Evolutionary conservation across 2,329 filamentous ascomycete genomes (phyloP).

Genomic region (Juglanconis sp.): DNA sequence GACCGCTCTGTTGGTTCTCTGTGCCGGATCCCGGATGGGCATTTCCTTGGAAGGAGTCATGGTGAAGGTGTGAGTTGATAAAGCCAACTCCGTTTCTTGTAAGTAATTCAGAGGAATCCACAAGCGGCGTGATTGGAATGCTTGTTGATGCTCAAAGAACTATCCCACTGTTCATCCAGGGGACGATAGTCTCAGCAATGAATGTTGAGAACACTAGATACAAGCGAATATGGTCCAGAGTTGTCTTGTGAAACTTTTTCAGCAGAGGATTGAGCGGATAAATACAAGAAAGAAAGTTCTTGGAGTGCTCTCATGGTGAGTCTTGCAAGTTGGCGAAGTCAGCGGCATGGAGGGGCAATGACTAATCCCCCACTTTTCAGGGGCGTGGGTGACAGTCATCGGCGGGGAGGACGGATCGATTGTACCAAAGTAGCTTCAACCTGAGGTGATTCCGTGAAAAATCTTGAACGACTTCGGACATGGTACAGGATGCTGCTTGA

Average conservation of each 20-base stretch:
- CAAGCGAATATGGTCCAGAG: no score
- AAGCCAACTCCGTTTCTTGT: neutral
- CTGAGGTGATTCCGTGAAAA: neutral
- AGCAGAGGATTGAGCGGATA: neutral
- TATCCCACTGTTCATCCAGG: no score
- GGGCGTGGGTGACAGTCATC: neutral
- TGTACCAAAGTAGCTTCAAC: neutral
- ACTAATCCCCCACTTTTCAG: neutral
- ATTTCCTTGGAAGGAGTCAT: constrained; percentile 18
- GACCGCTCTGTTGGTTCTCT: constrained; percentile 38
- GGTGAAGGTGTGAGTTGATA: neutral
- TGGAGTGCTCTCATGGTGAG: neutral
- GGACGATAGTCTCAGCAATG: no score
- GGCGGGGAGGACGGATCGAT: no score
- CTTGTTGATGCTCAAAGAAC: no score
- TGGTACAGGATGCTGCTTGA: neutral
- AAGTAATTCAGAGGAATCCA: no score
- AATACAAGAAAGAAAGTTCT: neutral
- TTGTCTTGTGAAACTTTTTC: neutral
- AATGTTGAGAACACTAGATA: no score
- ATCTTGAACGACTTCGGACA: neutral
- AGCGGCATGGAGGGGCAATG: neutral
- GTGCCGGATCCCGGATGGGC: neutral
- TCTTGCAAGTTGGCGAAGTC: neutral
- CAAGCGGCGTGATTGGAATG: no score